Evolutionary conservation across 495 filamentous ascomycete genomes (phyloP).

Genomic region (Saxophila tyrrhenica): DNA sequence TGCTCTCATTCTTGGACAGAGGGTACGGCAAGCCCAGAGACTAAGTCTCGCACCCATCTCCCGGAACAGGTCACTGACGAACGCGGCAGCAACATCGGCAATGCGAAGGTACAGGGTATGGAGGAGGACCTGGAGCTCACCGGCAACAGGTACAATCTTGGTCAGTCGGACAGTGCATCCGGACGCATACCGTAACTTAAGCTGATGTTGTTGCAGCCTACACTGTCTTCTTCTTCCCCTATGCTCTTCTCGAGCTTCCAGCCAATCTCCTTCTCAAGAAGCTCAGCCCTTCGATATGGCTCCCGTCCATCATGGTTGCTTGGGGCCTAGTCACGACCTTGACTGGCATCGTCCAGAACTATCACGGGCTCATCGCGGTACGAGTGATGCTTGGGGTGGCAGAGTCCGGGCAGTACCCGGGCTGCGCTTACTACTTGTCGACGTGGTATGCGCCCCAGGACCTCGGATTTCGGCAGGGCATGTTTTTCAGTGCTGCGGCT

Average conservation of each 20-base stretch:
- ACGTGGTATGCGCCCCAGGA: slow-evolving; percentile 34
- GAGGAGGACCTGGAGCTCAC: slow-evolving; percentile 5
- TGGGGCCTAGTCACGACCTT: slow-evolving; percentile 32
- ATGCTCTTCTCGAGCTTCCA: slow-evolving; percentile 49
- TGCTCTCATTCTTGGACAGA: slow-evolving; percentile 8
- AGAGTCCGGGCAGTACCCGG: slow-evolving; percentile 57
- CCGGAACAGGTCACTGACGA: not conserved
- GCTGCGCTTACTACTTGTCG: slow-evolving; percentile 46
- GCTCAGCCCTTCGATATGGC: slow-evolving; percentile 53
- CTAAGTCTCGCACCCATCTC: too few species aligned
- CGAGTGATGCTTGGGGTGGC: slow-evolving; percentile 57
- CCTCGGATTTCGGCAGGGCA: slow-evolving; percentile 52
- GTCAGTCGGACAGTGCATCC: slow-evolving; percentile 19
- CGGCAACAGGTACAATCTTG: slow-evolving; percentile 5
- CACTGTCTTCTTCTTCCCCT: not conserved
- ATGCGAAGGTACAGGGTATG: slow-evolving; percentile 9
- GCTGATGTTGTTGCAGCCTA: not conserved
- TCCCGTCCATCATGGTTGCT: slow-evolving; percentile 50
- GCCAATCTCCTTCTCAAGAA: slow-evolving; percentile 59
- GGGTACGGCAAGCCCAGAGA: not conserved
- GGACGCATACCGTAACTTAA: too few species aligned
- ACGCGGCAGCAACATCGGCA: slow-evolving; percentile 6
- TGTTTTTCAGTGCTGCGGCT: slow-evolving; percentile 59
- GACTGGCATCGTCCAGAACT: not conserved
- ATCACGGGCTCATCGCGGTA: slow-evolving; percentile 31